phyloP scores from a whole-genome alignment of 495 filamentous ascomycete genomes.

The Cercophora samala region DNA sequence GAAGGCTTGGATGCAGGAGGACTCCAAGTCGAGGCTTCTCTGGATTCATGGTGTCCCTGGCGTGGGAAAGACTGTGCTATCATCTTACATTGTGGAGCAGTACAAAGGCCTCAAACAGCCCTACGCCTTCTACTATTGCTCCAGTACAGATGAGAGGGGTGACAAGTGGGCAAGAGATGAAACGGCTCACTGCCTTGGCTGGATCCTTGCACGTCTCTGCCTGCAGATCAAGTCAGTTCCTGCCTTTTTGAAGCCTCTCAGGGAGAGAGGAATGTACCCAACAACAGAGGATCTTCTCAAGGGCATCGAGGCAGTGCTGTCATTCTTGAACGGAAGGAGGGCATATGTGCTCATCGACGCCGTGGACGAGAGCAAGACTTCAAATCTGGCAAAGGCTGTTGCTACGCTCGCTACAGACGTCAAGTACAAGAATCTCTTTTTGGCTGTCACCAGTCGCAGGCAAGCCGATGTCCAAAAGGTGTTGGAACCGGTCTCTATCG shows the following conservation, averaged over 20 bases:
- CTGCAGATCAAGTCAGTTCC: slow-evolving; percentile 27
- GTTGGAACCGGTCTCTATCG: slow-evolving; percentile 13
- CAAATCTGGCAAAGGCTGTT: slow-evolving; percentile 23
- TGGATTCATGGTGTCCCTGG: slow-evolving; percentile 43
- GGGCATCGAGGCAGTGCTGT: slow-evolving; percentile 15
- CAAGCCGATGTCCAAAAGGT: slow-evolving; percentile 37
- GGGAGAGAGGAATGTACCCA: slow-evolving; percentile 5
- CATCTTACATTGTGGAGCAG: slow-evolving; percentile 32
- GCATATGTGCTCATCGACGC: slow-evolving; percentile 37
- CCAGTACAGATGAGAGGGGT: slow-evolving; percentile 25
- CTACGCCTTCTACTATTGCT: slow-evolving; percentile 40
- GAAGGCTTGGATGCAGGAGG: slow-evolving; percentile 21
- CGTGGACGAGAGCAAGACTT: slow-evolving; percentile 33
- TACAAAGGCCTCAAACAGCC: slow-evolving; percentile 8
- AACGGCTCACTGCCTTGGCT: slow-evolving; percentile 29
- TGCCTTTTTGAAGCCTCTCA: slow-evolving; percentile 12
- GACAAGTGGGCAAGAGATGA: slow-evolving; percentile 26
- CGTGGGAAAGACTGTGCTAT: slow-evolving; percentile 40
- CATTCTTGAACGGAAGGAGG: background rate
- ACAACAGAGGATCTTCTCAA: slow-evolving; percentile 14
- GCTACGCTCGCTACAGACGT: slow-evolving; percentile 25
- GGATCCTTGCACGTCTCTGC: slow-evolving; percentile 33
- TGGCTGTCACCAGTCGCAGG: slow-evolving; percentile 43
- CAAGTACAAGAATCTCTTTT: slow-evolving; percentile 34
- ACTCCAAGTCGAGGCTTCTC: slow-evolving; percentile 17